Conservation (phyloP, 768 basidiomycete genomes). For the Crepidotus variabilis region DNA sequence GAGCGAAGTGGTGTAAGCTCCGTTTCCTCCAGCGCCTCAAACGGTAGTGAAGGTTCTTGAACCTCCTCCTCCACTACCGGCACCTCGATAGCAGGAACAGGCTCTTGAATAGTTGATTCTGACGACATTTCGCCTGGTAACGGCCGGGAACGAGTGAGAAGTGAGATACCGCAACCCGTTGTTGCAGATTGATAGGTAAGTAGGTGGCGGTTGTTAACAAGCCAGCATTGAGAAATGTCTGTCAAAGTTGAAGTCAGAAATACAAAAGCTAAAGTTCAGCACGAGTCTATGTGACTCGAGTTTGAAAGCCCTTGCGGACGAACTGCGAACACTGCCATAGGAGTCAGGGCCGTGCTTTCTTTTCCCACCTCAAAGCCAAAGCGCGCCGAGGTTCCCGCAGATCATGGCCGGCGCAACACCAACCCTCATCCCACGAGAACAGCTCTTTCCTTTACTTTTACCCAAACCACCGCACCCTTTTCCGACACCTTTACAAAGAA, state of each 20-base stretch:
- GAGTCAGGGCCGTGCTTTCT: background rate
- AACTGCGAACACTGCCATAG: background rate
- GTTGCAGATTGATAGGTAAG: background rate
- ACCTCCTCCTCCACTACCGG: background rate
- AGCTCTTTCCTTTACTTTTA: slow-evolving; percentile 59
- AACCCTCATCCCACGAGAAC: slow-evolving; percentile 68
- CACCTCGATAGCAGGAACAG: background rate
- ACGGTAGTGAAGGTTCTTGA: slow-evolving; percentile 3
- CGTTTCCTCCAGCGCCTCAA: slow-evolving; percentile 1
- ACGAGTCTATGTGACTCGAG: background rate
- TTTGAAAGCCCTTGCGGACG: background rate
- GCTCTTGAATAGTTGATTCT: background rate
- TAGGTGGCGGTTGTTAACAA: background rate
- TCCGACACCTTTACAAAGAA: slow-evolving; percentile 52
- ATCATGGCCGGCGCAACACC: slow-evolving; percentile 55
- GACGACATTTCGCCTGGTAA: background rate
- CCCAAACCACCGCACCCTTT: slow-evolving; percentile 65
- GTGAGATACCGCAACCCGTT: background rate
- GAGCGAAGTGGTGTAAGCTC: slow-evolving; percentile 9
- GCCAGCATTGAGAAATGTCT: background rate
- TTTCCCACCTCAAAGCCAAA: background rate
- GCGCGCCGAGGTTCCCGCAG: background rate
- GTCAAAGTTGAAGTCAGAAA: background rate
- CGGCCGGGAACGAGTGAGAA: background rate
- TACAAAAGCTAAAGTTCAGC: background rate